Evolutionary conservation across 2,329 filamentous ascomycete genomes (phyloP), one percentile per base, ranked within the genome.

Genomic region (Fusarium coicis): DNA sequence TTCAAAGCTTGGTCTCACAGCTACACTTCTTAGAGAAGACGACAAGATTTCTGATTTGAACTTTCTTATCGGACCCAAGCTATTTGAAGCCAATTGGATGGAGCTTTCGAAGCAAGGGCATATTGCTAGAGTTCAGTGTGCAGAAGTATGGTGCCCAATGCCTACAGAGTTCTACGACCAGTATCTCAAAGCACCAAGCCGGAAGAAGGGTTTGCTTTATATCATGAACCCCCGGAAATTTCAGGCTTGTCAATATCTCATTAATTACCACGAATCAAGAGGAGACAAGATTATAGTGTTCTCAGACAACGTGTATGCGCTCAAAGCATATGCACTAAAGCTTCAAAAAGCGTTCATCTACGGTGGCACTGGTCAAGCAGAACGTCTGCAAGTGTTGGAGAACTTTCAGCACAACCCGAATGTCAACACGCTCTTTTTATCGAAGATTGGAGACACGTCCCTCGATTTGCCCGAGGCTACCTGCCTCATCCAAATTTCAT

Each of bases 31-130:
- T 21, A 90, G 96, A 85, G 96, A 99, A 83, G 96, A 99, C 79
- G 96, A 99, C 86, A 98, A 98, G 85, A 99, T 99, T 80, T 94
- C 93, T 32, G 95, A 98, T 85, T 84, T 99, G 50, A 99, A 99
- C 81, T 99, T 98, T 80, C 85, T 99, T 66, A 98, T 99, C 78
- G 96, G 96, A 0, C 96, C 96, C 1, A 99, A 99, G 82, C 87
- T 99, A 1, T 99, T 97, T 80, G 96, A 99, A 83, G 96, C 96
- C 34, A 99, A 99, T 81, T 99, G 96, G 96, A 97, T 98, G 91
- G 96, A 99, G 81, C 89, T 99, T 44, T 96, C 96, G 2, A 94
- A 98, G 78, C 95, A 98, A 83, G 96, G 96, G 2, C 95, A 98
- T 80, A 99, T 99, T 81, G 96, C 96, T 40, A 93, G 94, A 75